Evolutionary conservation across 1,284 basidiomycete species (phyloP), one percentile per base, ranked within the genome.

Genomic region (Apiotrichum akiyoshidainum): DNA sequence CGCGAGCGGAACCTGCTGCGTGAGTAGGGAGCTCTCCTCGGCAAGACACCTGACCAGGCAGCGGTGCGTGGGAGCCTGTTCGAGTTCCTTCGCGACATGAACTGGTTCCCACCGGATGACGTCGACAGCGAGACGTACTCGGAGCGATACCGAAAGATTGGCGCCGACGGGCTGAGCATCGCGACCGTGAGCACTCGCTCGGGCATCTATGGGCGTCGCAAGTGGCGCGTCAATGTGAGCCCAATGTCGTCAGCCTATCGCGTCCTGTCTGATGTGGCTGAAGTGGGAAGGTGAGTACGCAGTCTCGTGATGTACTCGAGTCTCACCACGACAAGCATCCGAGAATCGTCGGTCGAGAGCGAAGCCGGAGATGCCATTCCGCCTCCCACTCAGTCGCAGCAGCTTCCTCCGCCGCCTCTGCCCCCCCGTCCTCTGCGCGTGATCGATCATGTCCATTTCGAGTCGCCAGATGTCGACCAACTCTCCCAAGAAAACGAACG

Each of bases 41-140:
- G 31, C 26, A 2, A 22, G 13, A 16, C 13, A 46, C 17, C 31
- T 47, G 17, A 47, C 46, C 14, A 11, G 7, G 40, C n/a, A 48
- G 46, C 46, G 33, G n/a, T 5, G 2, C 46, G 46, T 5, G 17
- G 34, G 10, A 35, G 31, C n/a, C 16, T 48, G 46, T 48, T 48
- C 14, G n/a, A 11, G 33, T 48, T 48, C 35, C 46, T 48, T 17
- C 26, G n/a, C n/a, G 46, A 48, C 4, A 48, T 21, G n/a, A 33
- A 22, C 9, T 48, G 46, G 46, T 35, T 33, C 46, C 26, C 12
- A 5, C 10, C 45, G 13, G 14, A 35, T 5, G 46, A 48, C n/a
- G 7, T n/a, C 10, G 46, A 48, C 8, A 48, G 46, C 33, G 46
- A 48, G n/a, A 48, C 46, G 14, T n/a, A 19, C n/a, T 48, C 46